A percentile compares a stretch with the other conserved stretches of the same genome.
Conservation (phyloP, 768 basidiomycete species). For the Naganishia vaughanmartiniae region DNA sequence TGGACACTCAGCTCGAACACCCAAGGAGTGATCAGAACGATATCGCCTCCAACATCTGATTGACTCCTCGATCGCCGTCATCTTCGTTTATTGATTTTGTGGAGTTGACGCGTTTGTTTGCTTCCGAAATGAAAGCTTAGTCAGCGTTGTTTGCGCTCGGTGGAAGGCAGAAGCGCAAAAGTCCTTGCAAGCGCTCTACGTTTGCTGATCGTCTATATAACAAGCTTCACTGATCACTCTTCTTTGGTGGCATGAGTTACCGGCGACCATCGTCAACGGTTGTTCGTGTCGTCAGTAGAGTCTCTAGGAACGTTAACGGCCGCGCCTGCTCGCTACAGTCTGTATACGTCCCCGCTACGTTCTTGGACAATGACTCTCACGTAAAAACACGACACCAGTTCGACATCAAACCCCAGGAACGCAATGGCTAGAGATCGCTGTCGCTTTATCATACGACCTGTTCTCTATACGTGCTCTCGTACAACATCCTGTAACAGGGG, state of each 20-base stretch:
- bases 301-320: not conserved
- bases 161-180: conserved; percentile 1
- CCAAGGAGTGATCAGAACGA: not conserved
- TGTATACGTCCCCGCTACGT: conserved; percentile 19
- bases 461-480: conserved; percentile 23
- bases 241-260: not conserved
- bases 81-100: conserved; percentile 23
- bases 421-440: not conserved
- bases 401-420: not conserved
- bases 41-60: conserved; percentile 8
- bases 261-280: not conserved
- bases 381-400: not conserved
- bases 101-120: not conserved
- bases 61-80: conserved; percentile 12
- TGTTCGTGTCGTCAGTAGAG: not conserved
- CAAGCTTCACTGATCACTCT: not conserved
- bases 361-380: not conserved
- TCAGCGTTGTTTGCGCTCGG: not conserved
- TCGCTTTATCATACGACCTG: conserved; percentile 17
- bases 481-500: conserved; percentile 19
- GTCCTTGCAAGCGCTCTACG: not conserved
- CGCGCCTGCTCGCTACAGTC: conserved; percentile 14
- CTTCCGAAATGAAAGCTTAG: conserved; percentile 8
- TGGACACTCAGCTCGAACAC: too few species aligned
- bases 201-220: not conserved